Evolutionary conservation across 768 basidiomycete genomes (phyloP), one percentile per base, ranked within the genome.

Genomic region (Arthromyces matolae): DNA sequence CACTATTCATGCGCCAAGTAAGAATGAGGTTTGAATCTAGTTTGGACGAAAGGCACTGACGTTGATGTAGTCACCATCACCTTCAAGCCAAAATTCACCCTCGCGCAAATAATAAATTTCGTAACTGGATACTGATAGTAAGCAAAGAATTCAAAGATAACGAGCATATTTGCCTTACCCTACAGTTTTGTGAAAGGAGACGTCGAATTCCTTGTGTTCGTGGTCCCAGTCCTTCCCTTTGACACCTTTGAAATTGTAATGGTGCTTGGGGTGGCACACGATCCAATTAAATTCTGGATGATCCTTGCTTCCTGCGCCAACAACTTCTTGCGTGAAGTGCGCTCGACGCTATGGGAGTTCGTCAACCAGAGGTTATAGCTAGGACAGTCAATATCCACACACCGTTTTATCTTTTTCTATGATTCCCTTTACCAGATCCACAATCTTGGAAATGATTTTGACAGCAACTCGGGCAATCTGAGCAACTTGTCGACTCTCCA

Each of bases 151-250:
- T 12, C 8, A 16, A 19, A 2, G 16, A 16, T 9, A 13, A 22
- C 28, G 32, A 3, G 28, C 22, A n/a, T n/a, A n/a, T n/a, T n/a
- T n/a, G 18, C 46, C 36, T 16, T 34, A 55, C 54, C 51, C 54
- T 7, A 60, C 32, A 9, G 58, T 63, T 20, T 47, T 47, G 13
- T 42, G 22, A 12, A 59, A 24, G n/a, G 37, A 48, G 41, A 56
- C 47, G 16, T 51, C 50, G 47, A 63, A 55, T 34, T 63, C 61
- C 42, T 60, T 53, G 37, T 62, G 61, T 16, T 47, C 42, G 38
- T 63, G 61, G 39, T 42, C 57, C 60, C 60, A 63, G 27, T 64
- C 60, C 16, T 45, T 58, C 46, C 56, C 59, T 29, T 27, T 45
- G 10, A 19, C 38, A 8, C 60, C 59, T n/a, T 58, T 50, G 34